Evolutionary conservation across 345 rosid species (phyloP), one percentile per base, ranked within the genome.

Genomic region (Gynandropsis gynandra): DNA sequence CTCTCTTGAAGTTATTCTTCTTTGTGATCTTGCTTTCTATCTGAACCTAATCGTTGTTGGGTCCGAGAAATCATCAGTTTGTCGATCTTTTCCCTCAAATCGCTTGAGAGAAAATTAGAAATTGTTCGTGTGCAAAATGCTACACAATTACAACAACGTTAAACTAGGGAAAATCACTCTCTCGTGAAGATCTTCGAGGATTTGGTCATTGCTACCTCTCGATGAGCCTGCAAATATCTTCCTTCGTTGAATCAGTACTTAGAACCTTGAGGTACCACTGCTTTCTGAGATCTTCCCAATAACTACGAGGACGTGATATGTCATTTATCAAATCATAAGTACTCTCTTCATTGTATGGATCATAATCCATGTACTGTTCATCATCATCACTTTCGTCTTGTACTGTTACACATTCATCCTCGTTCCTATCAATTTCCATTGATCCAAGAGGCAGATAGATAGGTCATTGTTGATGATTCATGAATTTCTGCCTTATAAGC

Each of bases 241-340:
- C 77, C 49, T 74, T 69, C 36, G 59, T 73, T 11, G 88, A 45
- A 57, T 40, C 49, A 56, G 50, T 31, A 29, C 21, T 67, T 29
- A 75, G 72, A 61, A 80, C 50, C 59, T 89, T 80, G 11, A 43
- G 39, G 53, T 83, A 85, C 82, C 95, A 61, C 10, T 71, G 67
- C 56, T 73, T 66, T 67, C 86, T 66, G 9, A 54, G 75, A 46
- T 55, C 68, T 61, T 86, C 87, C 97, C 95, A 89, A 31, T 76
- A 77, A 59, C 90, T 86, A 20, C 74, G 69, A 1, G 97, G 97
- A 34, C 80, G 76, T 31, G 82, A 64, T 56, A 86, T 72, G 15
- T 70, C 69, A 4, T 66, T 66, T 43, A 71, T 58, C 95, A 90
- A 86, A 58, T 83, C 85, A 65, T 72, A 34, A 13, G 41, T 39